Conservation (phyloP, 768 basidiomycete genomes). For the Leccinum imitatum region DNA sequence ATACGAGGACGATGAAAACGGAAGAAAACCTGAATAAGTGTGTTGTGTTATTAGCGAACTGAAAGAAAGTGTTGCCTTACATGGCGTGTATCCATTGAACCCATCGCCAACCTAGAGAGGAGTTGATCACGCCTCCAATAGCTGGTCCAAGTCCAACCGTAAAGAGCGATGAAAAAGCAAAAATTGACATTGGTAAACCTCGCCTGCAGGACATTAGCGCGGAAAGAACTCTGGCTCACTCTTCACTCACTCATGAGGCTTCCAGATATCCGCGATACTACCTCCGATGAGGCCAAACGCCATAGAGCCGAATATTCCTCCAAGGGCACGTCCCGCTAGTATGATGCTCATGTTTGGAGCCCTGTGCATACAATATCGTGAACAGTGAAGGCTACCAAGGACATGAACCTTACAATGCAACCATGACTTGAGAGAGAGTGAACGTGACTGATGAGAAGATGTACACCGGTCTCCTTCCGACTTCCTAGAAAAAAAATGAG, state of each 20-base stretch:
- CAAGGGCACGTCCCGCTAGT: slow-evolving; percentile 56
- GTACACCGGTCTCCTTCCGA: slow-evolving; percentile 63
- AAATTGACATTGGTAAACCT: slow-evolving; percentile 73
- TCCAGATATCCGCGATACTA: slow-evolving; percentile 71
- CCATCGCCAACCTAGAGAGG: slow-evolving; percentile 71
- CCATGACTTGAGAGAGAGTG: slow-evolving; percentile 48
- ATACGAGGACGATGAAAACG: slow-evolving; percentile 46
- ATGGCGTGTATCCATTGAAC: slow-evolving; percentile 78
- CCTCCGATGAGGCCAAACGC: slow-evolving; percentile 69
- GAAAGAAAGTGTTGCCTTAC: slow-evolving; percentile 29
- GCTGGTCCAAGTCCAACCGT: slow-evolving; percentile 64
- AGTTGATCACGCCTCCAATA: slow-evolving; percentile 63
- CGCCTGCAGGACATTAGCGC: slow-evolving; percentile 44
- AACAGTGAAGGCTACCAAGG: not conserved
- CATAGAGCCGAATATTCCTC: slow-evolving; percentile 63
- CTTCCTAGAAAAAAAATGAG: slow-evolving; percentile 41
- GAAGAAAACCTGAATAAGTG: slow-evolving; percentile 46
- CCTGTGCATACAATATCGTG: slow-evolving; percentile 18
- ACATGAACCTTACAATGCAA: slow-evolving; percentile 26
- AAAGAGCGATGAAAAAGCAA: slow-evolving; percentile 55
- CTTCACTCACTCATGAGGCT: slow-evolving; percentile 50
- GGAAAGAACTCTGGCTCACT: not conserved
- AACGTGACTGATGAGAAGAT: slow-evolving; percentile 51
- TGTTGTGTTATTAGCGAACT: not conserved
- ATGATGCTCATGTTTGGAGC: slow-evolving; percentile 52